Conservation (phyloP, 768 basidiomycete genomes). For the Rhodosporidiobolus sp. region DNA sequence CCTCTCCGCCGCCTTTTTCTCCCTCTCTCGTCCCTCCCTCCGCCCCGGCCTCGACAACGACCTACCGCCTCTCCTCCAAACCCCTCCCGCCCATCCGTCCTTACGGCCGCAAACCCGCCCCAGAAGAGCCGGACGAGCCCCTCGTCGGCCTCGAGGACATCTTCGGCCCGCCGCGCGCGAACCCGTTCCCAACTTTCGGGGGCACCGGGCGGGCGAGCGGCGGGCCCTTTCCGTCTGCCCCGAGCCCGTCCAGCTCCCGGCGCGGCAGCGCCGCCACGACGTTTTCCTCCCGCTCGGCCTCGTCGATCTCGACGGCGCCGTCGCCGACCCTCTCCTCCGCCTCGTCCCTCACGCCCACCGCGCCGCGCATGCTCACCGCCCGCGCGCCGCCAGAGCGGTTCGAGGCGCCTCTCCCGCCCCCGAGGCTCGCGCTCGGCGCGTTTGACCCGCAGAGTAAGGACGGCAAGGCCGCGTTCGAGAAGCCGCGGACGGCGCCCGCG, state of each 20-base stretch:
- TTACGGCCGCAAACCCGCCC: no score
- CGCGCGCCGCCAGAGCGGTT: not conserved
- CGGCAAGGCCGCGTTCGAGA: not conserved
- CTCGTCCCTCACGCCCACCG: not conserved
- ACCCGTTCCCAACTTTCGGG: constrained; percentile 7
- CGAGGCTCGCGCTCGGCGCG: not conserved
- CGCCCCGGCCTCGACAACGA: not conserved
- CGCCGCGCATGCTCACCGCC: no score
- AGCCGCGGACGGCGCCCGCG: constrained; percentile 1
- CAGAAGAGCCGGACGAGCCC: not conserved
- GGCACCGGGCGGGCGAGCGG: not conserved
- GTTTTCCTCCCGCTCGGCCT: not conserved
- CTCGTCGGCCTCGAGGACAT: constrained; percentile 18
- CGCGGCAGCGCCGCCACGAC: not conserved
- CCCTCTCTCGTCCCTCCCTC: not conserved
- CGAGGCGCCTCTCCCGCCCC: not conserved
- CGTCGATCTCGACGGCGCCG: not conserved
- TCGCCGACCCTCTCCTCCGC: no score
- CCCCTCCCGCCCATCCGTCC: not conserved
- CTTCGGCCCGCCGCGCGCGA: constrained; percentile 6
- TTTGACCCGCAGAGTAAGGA: not conserved
- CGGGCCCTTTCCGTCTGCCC: not conserved
- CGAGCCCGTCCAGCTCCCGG: not conserved
- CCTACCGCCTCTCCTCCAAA: not conserved
- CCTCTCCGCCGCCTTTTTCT: not conserved